phyloP scores from a whole-genome alignment of 2,329 filamentous ascomycete species.

The Epichloe typhina region DNA sequence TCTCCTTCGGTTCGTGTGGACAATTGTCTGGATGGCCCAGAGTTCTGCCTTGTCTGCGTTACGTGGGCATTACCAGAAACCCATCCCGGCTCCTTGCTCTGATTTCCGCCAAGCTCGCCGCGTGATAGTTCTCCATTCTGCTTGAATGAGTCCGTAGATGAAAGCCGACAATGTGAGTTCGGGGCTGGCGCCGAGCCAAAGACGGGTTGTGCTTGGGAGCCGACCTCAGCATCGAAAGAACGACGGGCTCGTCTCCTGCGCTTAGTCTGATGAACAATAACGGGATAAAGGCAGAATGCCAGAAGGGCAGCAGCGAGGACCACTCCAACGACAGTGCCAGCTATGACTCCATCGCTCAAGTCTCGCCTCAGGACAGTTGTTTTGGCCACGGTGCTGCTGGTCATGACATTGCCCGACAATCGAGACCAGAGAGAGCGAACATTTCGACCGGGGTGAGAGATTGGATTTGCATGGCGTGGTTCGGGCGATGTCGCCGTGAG shows the following conservation, averaged over 20 bases:
- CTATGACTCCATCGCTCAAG: slow-evolving; percentile 22
- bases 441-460: background rate
- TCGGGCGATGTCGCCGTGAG: background rate
- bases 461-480: background rate
- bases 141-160: slow-evolving; percentile 25
- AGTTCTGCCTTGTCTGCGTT: background rate
- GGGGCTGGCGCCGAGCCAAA: slow-evolving; percentile 5
- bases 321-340: slow-evolving; percentile 24
- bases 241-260: slow-evolving; percentile 12
- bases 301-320: slow-evolving; percentile 20
- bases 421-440: background rate
- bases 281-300: slow-evolving; percentile 26
- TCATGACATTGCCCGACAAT: background rate
- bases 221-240: slow-evolving; percentile 19
- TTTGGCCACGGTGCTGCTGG: slow-evolving; percentile 3
- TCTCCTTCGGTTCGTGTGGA: background rate
- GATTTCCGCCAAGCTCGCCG: slow-evolving; percentile 10
- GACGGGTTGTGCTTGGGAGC: slow-evolving; percentile 10
- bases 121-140: slow-evolving; percentile 16
- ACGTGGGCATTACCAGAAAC: slow-evolving; percentile 7
- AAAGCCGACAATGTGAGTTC: slow-evolving; percentile 18
- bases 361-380: slow-evolving; percentile 14
- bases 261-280: slow-evolving; percentile 22
- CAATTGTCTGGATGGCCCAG: background rate
- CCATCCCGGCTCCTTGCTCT: slow-evolving; percentile 16